Evolutionary conservation across 768 basidiomycete genomes (phyloP), one percentile per base, ranked within the genome.

Genomic region (Tephrocybe rancida): DNA sequence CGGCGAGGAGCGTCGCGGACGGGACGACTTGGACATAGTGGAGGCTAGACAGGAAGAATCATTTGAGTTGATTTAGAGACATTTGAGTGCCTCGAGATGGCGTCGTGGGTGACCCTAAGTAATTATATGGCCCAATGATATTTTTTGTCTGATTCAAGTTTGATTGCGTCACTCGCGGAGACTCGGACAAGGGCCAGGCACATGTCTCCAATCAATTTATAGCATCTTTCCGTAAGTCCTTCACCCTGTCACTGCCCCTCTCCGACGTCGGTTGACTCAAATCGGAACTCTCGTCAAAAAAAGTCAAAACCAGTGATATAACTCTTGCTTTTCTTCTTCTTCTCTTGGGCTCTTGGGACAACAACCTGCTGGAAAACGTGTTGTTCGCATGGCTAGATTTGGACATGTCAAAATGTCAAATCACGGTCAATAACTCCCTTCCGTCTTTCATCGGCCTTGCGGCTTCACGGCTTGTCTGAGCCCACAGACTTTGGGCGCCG

Each of bases 81-180:
- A 57, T 57, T 44, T 46, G 25, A 41, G 44, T 35, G 56, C 52
- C 44, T 57, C 46, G 43, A 46, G 52, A 57, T 45, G 43, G 25
- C 41, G 32, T 43, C 56, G 48, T 49, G 39, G 32, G 30, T 46
- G 29, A 48, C 50, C 50, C 43, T 41, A 30, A 21, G 29, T n/a
- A n/a, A n/a, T n/a, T n/a, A n/a, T n/a, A n/a, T n/a, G 14, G 29
- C 8, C 29, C 30, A 26, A 35, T 56, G n/a, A 46, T 18, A 35
- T 42, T 50, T 57, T 46, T 32, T 24, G 51, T 53, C 26, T 30
- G 47, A 53, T 49, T 30, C 41, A 37, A 34, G 47, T 57, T 30
- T 16, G 35, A 52, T 57, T 50, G 52, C 56, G 56, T 52, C 52
- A 57, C 45, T 3, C 25, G 32, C 50, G 42, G 50, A 25, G 27